Conservation (phyloP, 371 early-diverging fungal species). For the Caulochytrium protostelioides region DNA sequence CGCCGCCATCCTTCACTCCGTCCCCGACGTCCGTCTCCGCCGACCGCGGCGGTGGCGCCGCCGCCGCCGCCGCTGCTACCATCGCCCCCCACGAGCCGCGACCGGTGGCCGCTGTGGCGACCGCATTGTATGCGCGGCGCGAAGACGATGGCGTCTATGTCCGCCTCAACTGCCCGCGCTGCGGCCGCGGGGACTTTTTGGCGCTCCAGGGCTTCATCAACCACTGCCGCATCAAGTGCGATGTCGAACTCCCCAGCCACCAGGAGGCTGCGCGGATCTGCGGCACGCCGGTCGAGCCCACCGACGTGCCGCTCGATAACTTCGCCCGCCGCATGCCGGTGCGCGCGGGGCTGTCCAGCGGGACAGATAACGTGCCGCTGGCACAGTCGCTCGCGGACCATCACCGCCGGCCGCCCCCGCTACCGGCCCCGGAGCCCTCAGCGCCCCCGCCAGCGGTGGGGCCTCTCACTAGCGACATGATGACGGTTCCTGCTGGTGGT, state of each 20-base stretch:
- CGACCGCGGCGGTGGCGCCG: background rate
- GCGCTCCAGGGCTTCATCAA: constrained; percentile 57
- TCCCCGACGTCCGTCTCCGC: background rate
- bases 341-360: too few relatives aligned
- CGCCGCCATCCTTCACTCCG: background rate
- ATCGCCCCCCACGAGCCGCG: constrained; percentile 2
- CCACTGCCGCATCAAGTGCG: constrained; percentile 51
- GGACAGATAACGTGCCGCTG: too few relatives aligned
- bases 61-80: background rate
- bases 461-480: too few relatives aligned
- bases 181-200: constrained; percentile 32
- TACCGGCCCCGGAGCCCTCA: too few relatives aligned
- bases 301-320: too few relatives aligned
- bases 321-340: too few relatives aligned
- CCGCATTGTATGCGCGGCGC: constrained; percentile 22
- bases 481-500: too few relatives aligned
- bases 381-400: too few relatives aligned
- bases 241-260: constrained; percentile 39
- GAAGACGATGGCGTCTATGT: constrained; percentile 17
- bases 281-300: constrained; percentile 42
- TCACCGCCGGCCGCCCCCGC: too few relatives aligned
- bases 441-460: too few relatives aligned
- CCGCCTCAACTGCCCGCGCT: constrained; percentile 16
- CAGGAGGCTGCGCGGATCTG: constrained; percentile 44
- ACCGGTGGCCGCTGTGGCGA: constrained; percentile 2